phyloP scores from a whole-genome alignment of 2,329 filamentous ascomycete species.

The Passalora sequoiae region DNA sequence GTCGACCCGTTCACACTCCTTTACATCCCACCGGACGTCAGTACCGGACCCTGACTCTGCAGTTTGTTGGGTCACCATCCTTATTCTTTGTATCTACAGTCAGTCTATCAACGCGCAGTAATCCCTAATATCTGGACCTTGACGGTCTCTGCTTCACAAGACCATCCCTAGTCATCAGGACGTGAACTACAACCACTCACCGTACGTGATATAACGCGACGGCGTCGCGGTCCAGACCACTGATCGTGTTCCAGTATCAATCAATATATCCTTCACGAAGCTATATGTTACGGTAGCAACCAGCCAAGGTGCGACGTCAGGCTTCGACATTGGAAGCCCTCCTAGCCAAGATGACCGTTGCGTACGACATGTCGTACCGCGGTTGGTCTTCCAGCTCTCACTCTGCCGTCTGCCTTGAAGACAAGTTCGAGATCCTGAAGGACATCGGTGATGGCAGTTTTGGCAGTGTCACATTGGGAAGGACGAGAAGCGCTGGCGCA shows the following conservation, averaged over 20 bases:
- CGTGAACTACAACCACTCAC: too few relatives aligned
- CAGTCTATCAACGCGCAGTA: constrained; percentile 24
- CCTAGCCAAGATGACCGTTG: constrained; percentile 63
- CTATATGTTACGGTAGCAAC: constrained; percentile 27
- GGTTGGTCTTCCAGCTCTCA: constrained; percentile 51
- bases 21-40: constrained; percentile 33
- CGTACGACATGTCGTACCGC: constrained; percentile 61
- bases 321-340: constrained; percentile 22
- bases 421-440: constrained; percentile 94
- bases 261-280: constrained; percentile 1
- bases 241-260: not conserved
- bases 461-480: constrained; percentile 86
- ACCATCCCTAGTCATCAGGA: constrained; percentile 7
- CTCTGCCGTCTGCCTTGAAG: constrained; percentile 63
- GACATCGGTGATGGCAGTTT: constrained; percentile 99
- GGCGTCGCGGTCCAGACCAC: too few relatives aligned
- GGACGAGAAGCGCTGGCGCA: constrained; percentile 84
- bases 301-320: constrained; percentile 15
- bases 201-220: too few relatives aligned
- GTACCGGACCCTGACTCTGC: constrained; percentile 28
- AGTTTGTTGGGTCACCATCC: constrained; percentile 20
- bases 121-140: constrained; percentile 23
- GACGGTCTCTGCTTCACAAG: constrained; percentile 15
- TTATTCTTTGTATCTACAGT: constrained; percentile 20
- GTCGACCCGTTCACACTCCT: constrained; percentile 30